Percentiles rank a stretch among this genome's conserved stretches.
These are phyloP conservation scores for Ampelomyces quisqualis DNA, from an alignment of 2,329 filamentous ascomycete species.

Conservation along the genomic window DNA sequence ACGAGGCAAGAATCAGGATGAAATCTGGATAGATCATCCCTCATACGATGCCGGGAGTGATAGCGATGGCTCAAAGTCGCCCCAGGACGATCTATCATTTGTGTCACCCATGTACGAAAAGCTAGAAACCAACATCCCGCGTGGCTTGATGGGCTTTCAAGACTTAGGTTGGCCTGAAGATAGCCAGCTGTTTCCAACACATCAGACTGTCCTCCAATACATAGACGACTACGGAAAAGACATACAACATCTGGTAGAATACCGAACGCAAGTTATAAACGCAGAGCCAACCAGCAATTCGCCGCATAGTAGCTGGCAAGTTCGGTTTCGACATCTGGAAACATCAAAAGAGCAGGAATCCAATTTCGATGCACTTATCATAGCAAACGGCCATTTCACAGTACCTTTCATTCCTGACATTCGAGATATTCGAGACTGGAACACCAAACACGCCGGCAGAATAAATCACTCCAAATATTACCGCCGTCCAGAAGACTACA, in stretches of 20 bases:
- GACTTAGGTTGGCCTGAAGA: constrained; percentile 66
- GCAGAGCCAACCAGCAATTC: constrained; percentile 46
- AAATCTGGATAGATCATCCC: constrained; percentile 50
- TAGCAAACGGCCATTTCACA: constrained; percentile 53
- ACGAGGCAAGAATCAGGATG: constrained; percentile 61
- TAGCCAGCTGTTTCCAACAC: constrained; percentile 71
- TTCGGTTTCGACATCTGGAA: constrained; percentile 57
- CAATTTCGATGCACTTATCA: constrained; percentile 56
- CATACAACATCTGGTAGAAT: constrained; percentile 65
- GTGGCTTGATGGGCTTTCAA: constrained; percentile 76
- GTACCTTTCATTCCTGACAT: constrained; percentile 50
- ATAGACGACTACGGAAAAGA: constrained; percentile 70
- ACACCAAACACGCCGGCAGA: constrained; percentile 37
- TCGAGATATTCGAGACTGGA: constrained; percentile 46
- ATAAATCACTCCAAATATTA: constrained; percentile 71
- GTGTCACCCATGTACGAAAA: constrained; percentile 81
- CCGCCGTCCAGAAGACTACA: constrained; percentile 63
- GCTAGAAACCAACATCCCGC: constrained; percentile 85
- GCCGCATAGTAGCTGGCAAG: constrained; percentile 55
- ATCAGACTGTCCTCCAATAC: constrained; percentile 71
- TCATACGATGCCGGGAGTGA: neutral
- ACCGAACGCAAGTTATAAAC: constrained; percentile 69
- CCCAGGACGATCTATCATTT: constrained; percentile 58
- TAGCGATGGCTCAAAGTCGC: neutral
- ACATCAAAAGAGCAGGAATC: constrained; percentile 44